These are phyloP conservation scores for Termitomyces sp. DNA, from an alignment of 768 basidiomycete species.

Conservation along the genomic window DNA sequence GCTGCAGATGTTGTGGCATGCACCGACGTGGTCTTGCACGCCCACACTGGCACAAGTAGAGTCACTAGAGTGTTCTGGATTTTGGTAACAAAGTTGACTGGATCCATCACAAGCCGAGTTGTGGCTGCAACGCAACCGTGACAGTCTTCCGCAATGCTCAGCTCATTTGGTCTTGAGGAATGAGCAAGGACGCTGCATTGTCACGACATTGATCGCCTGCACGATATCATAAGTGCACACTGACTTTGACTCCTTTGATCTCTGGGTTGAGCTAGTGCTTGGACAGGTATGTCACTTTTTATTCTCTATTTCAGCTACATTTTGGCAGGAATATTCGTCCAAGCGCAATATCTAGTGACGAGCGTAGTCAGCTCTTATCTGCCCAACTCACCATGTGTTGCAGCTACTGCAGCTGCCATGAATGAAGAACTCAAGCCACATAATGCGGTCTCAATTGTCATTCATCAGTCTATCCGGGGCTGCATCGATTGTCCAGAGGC, in stretches of 20 bases:
- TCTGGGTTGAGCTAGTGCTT: constrained; percentile 22
- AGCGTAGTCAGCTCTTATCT: no score
- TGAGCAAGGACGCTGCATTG: constrained; percentile 25
- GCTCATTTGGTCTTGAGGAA: constrained; percentile 22
- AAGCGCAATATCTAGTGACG: no score
- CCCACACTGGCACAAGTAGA: no score
- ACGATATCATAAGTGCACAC: constrained; percentile 30
- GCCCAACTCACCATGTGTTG: neutral
- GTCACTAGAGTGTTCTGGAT: no score
- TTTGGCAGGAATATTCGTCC: no score
- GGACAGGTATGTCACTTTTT: neutral
- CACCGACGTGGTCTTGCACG: no score
- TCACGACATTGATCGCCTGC: constrained; percentile 25
- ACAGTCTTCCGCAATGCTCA: constrained; percentile 22
- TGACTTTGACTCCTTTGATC: constrained; percentile 23
- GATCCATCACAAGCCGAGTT: no score
- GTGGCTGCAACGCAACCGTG: no score
- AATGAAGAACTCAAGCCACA: neutral
- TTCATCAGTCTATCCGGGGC: constrained; percentile 37
- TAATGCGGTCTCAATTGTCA: neutral
- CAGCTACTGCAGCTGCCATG: neutral
- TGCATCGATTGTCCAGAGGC: constrained; percentile 3
- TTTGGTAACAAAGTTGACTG: no score
- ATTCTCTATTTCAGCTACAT: no score
- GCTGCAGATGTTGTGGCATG: no score